Evolutionary conservation across 192 early-diverging fungal genomes (phyloP), one percentile per base, ranked within the genome.

Genomic region (Linnemannia zychae): DNA sequence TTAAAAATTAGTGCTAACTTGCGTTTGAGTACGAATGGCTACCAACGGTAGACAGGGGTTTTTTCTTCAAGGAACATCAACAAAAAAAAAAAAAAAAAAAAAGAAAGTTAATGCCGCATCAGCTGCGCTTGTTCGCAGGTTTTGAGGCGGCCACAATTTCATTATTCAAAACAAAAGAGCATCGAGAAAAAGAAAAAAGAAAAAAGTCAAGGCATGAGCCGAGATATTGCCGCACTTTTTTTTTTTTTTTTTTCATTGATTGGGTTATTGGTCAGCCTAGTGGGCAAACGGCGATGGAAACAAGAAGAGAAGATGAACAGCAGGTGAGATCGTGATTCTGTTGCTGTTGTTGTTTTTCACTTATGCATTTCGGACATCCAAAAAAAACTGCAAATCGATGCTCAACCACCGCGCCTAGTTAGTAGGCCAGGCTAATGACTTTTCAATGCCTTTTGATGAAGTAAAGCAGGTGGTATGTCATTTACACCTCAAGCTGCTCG

Each of bases 81-180:
- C 9, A 15, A n/a, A 31, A 63, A 33, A 31, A 1, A 28, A 15
- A n/a, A 31, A 63, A 9, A 31, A 60, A 53, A 53, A 53, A 63
- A 63, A 63, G 57, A 63, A 28, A 63, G 57, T 63, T 63, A 63
- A 31, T 63, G 57, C 57, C 57, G 57, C 57, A 63, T 63, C 57
- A 63, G 57, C 57, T 63, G 57, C 57, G 24, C 57, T 60, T 60
- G 28, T 24, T 44, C 9, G 57, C 57, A 28, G 57, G 28, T 0
- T 28, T 60, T 31, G 57, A 2, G 13, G 57, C 12, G 9, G 57
- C 22, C 13, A 44, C 40, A 44, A 44, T 28, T 60, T 60, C 22
- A 4, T 24, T 63, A 22, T 13, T 2, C 24, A 49, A 49, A 60
- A 63, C 24, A 28, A 31, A 60, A 2, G 40, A 44, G 40, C 40